Evolutionary conservation across 2,329 filamentous ascomycete genomes (phyloP), one percentile per base, ranked within the genome.

Genomic region (Sporothrix schenckii): DNA sequence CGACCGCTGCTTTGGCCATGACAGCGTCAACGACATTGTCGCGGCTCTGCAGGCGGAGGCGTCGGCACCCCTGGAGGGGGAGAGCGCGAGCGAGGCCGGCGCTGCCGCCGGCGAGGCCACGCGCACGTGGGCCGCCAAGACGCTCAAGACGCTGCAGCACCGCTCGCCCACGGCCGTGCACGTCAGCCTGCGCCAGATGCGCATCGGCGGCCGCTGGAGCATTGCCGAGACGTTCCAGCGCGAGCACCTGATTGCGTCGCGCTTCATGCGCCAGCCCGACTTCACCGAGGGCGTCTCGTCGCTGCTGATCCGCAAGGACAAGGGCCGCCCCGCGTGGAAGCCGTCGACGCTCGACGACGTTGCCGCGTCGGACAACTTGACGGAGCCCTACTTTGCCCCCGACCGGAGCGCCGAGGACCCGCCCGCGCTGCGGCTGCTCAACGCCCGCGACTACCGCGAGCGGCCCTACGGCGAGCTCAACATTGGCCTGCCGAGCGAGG

Each of bases 211-310:
- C 75, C 78, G 83, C 47, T 98, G 95, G 95, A 85, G 86, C 73
- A 97, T 99, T 76, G 83, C 86, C 19, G 87, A 97, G 80, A 89
- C 94, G 0, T 99, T 98, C 85, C 84, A 89, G 77, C 89, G 89
- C 73, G 95, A 99, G 83, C 87, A 95, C 80, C 86, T 91, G 77
- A 93, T 99, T 72, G 93, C 94, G 1, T 83, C 86, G 71, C 87
- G 89, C 73, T 98, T 99, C 83, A 98, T 99, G 94, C 85, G 86
- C 70, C 91, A 95, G 79, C 91, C 88, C 4, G 95, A 99, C 80
- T 99, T 99, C 77, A 89, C 89, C 56, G 92, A 97, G 81, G 95
- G 95, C 69, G 94, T 99, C n/a, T 88, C 88, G 67, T 90, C 93
- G 30, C 86, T 91, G 65, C 85, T 99, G 53, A 86, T 95, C 75